A percentile compares a stretch with the other conserved stretches of the same genome.
Conservation (phyloP, 257 asterid species). For the Solanum bulbocastanum region DNA sequence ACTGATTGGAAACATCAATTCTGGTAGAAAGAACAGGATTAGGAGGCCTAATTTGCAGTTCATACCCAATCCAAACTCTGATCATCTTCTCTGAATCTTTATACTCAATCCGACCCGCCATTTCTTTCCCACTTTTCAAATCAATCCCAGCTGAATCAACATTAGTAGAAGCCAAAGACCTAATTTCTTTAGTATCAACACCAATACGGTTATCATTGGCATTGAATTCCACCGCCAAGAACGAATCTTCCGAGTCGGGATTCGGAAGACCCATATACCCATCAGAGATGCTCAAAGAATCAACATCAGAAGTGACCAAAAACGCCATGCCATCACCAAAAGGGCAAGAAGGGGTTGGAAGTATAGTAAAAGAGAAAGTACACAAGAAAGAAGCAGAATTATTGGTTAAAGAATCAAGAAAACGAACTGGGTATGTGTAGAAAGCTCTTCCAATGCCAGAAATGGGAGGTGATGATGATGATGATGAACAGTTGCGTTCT, state of each 20-base stretch:
- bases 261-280: slow-evolving; percentile 64
- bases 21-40: slow-evolving; percentile 35
- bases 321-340: slow-evolving; percentile 68
- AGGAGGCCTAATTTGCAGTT: slow-evolving; percentile 28
- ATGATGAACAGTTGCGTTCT: slow-evolving; percentile 21
- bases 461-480: slow-evolving; percentile 3
- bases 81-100: slow-evolving; percentile 33
- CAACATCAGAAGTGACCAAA: slow-evolving; percentile 35
- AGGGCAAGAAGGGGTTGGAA: slow-evolving; percentile 36
- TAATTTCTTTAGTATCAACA: slow-evolving; percentile 29
- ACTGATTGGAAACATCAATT: slow-evolving; percentile 39
- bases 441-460: slow-evolving; percentile 54
- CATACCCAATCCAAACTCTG: slow-evolving; percentile 46
- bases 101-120: slow-evolving; percentile 60
- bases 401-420: slow-evolving; percentile 42
- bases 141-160: slow-evolving; percentile 10
- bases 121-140: slow-evolving; percentile 37
- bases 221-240: slow-evolving; percentile 58
- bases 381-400: slow-evolving; percentile 49
- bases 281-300: slow-evolving; percentile 20
- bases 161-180: slow-evolving; percentile 40
- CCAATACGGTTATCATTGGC: slow-evolving; percentile 50
- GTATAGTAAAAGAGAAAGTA: slow-evolving; percentile 53
- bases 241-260: slow-evolving; percentile 18
- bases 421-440: slow-evolving; percentile 44